Conservation (phyloP, 306 rosid species). For the Quercus engelmannii region DNA sequence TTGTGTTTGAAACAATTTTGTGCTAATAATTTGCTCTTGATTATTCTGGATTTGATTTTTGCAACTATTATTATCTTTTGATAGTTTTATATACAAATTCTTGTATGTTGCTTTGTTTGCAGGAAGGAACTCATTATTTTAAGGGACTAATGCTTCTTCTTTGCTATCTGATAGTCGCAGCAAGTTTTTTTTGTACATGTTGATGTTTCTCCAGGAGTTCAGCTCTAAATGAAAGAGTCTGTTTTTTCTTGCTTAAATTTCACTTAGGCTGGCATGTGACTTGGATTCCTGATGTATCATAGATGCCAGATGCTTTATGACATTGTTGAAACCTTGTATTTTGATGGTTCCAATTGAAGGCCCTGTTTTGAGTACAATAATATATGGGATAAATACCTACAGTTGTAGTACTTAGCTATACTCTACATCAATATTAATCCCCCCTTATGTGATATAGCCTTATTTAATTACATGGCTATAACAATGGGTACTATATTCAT, state of each 20-base stretch:
- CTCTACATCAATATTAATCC: too few species aligned
- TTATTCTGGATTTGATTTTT: background rate
- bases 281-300: too few species aligned
- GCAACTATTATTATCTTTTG: background rate
- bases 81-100: background rate
- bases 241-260: background rate
- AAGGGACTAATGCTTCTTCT: slow-evolving; percentile 77
- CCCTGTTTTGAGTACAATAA: too few species aligned
- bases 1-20: background rate
- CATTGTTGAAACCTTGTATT: too few species aligned
- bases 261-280: background rate
- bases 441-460: too few species aligned
- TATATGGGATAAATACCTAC: too few species aligned
- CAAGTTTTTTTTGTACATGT: slow-evolving; percentile 78
- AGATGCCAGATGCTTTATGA: too few species aligned
- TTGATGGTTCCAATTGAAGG: too few species aligned
- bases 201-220: slow-evolving; percentile 40
- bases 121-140: slow-evolving; percentile 85
- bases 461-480: too few species aligned
- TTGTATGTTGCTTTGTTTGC: slow-evolving; percentile 26
- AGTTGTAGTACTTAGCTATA: too few species aligned
- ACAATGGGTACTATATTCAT: too few species aligned
- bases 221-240: background rate
- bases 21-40: background rate
- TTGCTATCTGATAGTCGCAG: slow-evolving; percentile 80